Conservation (phyloP, 2,329 filamentous ascomycete genomes). For the Neofusicoccum ribis region DNA sequence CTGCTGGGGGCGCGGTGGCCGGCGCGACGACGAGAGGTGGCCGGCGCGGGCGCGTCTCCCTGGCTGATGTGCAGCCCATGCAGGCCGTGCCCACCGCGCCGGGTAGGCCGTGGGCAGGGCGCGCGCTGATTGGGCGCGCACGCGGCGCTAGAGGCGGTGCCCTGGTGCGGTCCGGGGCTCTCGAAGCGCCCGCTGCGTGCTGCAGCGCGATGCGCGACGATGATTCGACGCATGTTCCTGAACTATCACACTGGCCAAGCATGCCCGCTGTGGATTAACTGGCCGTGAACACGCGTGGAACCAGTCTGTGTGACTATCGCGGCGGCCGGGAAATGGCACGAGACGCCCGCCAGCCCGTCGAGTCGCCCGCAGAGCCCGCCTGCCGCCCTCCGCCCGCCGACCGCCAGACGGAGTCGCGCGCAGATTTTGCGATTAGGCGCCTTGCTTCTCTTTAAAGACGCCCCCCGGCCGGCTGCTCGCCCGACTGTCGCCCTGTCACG, state of each 20-base stretch:
- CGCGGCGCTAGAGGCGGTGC: no score
- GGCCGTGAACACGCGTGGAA: not conserved
- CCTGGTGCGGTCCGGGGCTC: no score
- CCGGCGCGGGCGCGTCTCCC: not conserved
- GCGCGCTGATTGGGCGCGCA: no score
- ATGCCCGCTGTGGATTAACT: not conserved
- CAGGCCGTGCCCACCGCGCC: no score
- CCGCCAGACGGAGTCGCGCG: slow-evolving; percentile 5
- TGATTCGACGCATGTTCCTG: no score
- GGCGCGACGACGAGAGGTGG: no score
- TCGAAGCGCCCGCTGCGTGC: no score
- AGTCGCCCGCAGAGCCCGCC: not conserved
- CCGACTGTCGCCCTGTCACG: slow-evolving; percentile 15
- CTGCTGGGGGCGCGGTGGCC: not conserved
- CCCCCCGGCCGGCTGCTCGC: not conserved
- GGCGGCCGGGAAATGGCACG: slow-evolving; percentile 8
- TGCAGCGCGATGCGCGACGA: no score
- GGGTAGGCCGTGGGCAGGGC: no score
- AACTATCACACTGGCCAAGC: no score
- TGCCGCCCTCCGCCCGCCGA: not conserved
- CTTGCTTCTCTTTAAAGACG: slow-evolving; percentile 17
- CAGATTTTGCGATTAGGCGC: slow-evolving; percentile 18
- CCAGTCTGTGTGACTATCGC: slow-evolving; percentile 1
- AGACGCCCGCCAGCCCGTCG: not conserved
- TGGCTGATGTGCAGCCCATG: no score